Conservation (phyloP, 305 asterid genomes). For the Fraxinus floribunda region DNA sequence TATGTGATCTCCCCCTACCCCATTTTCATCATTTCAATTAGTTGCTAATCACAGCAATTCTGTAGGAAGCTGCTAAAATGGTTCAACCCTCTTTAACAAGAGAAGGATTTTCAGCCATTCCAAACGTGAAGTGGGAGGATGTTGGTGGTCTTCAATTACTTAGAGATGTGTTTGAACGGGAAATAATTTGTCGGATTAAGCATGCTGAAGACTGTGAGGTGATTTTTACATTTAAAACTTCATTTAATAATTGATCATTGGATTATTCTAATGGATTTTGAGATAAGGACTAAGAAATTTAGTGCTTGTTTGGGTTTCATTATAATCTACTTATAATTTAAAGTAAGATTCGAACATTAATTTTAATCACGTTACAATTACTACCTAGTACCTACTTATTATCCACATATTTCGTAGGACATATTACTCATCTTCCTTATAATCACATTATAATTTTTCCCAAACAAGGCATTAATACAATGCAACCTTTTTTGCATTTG, state of each 20-base stretch:
- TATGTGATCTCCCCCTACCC: neutral
- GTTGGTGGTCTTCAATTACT: constrained; percentile 76
- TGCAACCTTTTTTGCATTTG: neutral
- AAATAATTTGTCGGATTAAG: constrained; percentile 64
- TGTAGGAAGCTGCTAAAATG: constrained; percentile 75
- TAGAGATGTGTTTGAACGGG: constrained; percentile 57
- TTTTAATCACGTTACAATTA: neutral
- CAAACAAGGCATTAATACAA: constrained; percentile 45
- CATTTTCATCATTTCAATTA: neutral
- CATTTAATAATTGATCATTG: too few species aligned
- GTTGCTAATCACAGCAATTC: neutral
- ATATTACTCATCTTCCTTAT: neutral
- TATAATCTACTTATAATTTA: too few species aligned
- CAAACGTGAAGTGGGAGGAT: constrained; percentile 85
- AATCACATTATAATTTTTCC: constrained; percentile 25
- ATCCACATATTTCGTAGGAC: neutral
- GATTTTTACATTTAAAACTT: neutral
- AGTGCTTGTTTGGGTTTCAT: too few species aligned
- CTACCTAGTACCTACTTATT: too few species aligned
- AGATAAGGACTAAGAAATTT: too few species aligned
- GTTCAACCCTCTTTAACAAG: constrained; percentile 83
- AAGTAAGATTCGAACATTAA: too few species aligned
- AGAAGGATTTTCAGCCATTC: constrained; percentile 85
- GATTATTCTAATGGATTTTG: too few species aligned
- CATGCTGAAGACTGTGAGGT: constrained; percentile 50